phyloP scores from a whole-genome alignment of 257 asterid genomes.

The Nicotiana sylvestris region DNA sequence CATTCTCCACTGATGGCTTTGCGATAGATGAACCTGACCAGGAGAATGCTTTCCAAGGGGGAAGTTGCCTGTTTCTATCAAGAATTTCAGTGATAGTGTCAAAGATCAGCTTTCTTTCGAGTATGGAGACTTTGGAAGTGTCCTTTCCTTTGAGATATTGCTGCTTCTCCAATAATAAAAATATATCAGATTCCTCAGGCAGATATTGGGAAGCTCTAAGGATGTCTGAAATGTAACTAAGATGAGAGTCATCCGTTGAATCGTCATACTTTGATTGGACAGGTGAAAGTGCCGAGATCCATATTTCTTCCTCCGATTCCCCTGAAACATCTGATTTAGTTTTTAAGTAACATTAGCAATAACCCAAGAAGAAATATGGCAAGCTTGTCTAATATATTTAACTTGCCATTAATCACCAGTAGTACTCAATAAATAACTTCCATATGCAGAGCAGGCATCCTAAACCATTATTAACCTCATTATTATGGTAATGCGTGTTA shows the following conservation, averaged over 20 bases:
- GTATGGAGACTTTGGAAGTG: constrained; percentile 43
- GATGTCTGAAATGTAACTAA: constrained; percentile 58
- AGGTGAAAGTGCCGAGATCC: constrained; percentile 43
- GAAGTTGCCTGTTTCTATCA: constrained; percentile 51
- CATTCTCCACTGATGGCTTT: constrained; percentile 30
- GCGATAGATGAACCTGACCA: constrained; percentile 19
- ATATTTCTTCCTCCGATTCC: constrained; percentile 57
- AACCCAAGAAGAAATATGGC: not conserved
- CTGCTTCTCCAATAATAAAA: constrained; percentile 66
- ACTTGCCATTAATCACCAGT: constrained; percentile 10
- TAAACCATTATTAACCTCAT: not conserved
- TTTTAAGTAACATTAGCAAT: not conserved
- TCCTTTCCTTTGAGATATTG: constrained; percentile 63
- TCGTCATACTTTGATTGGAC: constrained; percentile 30
- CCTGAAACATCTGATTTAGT: constrained; percentile 39
- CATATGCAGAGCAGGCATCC: not conserved
- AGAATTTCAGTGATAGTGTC: constrained; percentile 65
- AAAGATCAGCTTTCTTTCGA: constrained; percentile 61
- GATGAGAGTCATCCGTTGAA: constrained; percentile 37
- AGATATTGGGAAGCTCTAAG: constrained; percentile 54
- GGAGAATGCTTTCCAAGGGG: constrained; percentile 67
- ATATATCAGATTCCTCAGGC: constrained; percentile 54
- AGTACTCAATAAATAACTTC: not conserved
- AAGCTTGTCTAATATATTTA: not conserved
- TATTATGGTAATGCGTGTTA: not conserved